Conservation (phyloP, 768 basidiomycete genomes). For the Pholiota molesta region DNA sequence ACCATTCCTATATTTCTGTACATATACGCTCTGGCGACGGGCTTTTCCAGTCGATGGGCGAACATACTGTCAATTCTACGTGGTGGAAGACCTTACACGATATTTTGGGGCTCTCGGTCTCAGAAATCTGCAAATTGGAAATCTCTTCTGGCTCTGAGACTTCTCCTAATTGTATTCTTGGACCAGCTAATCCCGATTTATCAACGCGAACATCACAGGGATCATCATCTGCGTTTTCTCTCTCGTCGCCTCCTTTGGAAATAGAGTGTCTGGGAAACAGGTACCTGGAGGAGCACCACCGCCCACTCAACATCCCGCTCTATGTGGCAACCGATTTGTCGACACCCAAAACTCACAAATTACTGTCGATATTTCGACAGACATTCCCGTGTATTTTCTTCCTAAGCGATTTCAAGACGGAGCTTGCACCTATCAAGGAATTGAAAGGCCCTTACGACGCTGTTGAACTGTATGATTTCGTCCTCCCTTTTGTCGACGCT, state of each 20-base stretch:
- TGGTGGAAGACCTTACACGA: conserved; percentile 63
- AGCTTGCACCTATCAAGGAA: conserved; percentile 19
- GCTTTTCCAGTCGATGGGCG: conserved; percentile 47
- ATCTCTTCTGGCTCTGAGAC: conserved; percentile 11
- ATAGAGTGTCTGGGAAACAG: conserved; percentile 19
- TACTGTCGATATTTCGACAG: conserved; percentile 23
- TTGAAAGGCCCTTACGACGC: conserved; percentile 27
- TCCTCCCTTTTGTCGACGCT: conserved; percentile 72
- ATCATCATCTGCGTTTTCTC: conserved; percentile 25
- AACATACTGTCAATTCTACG: conserved; percentile 43
- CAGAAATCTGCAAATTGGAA: conserved; percentile 31
- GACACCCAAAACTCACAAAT: conserved; percentile 25
- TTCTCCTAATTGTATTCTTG: conserved; percentile 7
- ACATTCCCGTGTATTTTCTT: conserved; percentile 33
- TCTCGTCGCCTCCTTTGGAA: conserved; percentile 13
- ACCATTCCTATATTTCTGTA: conserved; percentile 56
- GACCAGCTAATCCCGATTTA: background rate
- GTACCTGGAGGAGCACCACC: conserved; percentile 16
- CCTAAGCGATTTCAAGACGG: conserved; percentile 25
- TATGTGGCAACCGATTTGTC: conserved; percentile 30
- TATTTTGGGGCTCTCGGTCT: conserved; percentile 43
- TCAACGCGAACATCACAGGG: background rate
- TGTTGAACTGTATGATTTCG: conserved; percentile 23
- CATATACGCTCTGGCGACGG: conserved; percentile 78
- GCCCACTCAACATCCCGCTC: conserved; percentile 20